Base-by-base conservation (phyloP, 345 rosid species). In the Angophora floribunda region DNA sequence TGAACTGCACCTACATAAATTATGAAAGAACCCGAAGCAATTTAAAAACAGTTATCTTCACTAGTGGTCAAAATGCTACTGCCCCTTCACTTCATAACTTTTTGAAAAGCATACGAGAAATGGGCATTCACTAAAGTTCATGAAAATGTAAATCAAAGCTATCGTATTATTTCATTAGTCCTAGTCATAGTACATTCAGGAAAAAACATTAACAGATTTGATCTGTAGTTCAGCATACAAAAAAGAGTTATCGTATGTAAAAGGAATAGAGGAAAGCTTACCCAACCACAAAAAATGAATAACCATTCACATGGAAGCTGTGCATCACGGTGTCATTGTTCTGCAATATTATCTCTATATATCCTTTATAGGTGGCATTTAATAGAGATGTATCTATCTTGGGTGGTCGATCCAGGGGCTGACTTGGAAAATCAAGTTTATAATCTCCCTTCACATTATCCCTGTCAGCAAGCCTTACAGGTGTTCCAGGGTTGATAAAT, bases 281-380 rank as follows among this genome's bases (percentile, higher is more conserved):
- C 99, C 95, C 99, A 57, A 95, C 99, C 70, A 98, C 95, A 85
- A 94, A 98, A 91, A 95, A 96, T 19, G 99, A 87, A 91, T 98
- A 98, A 61, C 99, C 99, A 90, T 94, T 91, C 89, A 95, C 91
- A 90, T 98, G 99, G 90, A 98, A 94, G 93, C 99, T 97, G 90
- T 94, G 98, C 92, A 98, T 92, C 92, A 80, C 94, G 87, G 98
- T 97, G 92, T 98, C 99, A 85, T 95, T 96, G 91, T 96, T 98
- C 94, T 97, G 99, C 90, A 98, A 90, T 45, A 98, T 89, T 67
- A 97, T 93, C 90, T 98, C 98, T 70, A 95, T 93, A 89, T 97
- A 98, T 52, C 99, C 98, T 92, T 90, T 93, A 91, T 97, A 98
- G 26, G 98, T 98, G 88, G 98, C 98, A 89, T 98, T 98, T 49